phyloP scores from a whole-genome alignment of 2,329 filamentous ascomycete genomes.

The Aspergillus amoenus region DNA sequence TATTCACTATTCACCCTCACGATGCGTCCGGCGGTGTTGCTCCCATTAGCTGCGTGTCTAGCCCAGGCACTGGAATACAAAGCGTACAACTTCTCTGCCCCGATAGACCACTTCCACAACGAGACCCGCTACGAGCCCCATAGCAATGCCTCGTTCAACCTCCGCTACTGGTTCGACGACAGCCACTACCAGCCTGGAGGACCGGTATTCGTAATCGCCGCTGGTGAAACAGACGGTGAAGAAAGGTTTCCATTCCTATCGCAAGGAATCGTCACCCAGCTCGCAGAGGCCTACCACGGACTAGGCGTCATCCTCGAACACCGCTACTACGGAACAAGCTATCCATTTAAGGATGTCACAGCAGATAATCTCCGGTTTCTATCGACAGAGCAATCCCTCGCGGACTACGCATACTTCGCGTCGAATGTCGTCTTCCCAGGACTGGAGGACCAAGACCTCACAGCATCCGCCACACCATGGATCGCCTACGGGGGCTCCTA shows the following conservation, averaged over 20 bases:
- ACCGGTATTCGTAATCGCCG: constrained; percentile 74
- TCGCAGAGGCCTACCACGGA: constrained; percentile 70
- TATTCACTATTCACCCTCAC: too few species aligned
- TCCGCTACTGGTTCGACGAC: constrained; percentile 83
- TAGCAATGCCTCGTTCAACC: constrained; percentile 62
- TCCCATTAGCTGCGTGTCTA: too few species aligned
- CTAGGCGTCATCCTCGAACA: constrained; percentile 82
- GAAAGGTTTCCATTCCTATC: constrained; percentile 64
- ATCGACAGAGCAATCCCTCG: constrained; percentile 77
- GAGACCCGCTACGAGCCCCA: constrained; percentile 76
- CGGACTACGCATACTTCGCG: constrained; percentile 80
- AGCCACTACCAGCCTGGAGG: constrained; percentile 73
- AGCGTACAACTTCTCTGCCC: constrained; percentile 53
- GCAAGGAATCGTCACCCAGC: constrained; percentile 72
- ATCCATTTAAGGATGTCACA: constrained; percentile 65
- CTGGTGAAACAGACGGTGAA: constrained; percentile 59
- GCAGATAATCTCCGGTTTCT: constrained; percentile 75
- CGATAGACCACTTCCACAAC: constrained; percentile 81
- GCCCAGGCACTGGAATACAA: background rate
- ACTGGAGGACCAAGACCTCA: constrained; percentile 66
- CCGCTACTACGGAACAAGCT: constrained; percentile 79
- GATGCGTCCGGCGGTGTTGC: too few species aligned
- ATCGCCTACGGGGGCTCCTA: constrained; percentile 84
- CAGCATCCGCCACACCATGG: constrained; percentile 65
- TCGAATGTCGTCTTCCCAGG: constrained; percentile 69